Percentiles rank a stretch among this genome's conserved stretches.
Conservation (phyloP, 495 filamentous ascomycete species). For the Podospora fimiseda region DNA sequence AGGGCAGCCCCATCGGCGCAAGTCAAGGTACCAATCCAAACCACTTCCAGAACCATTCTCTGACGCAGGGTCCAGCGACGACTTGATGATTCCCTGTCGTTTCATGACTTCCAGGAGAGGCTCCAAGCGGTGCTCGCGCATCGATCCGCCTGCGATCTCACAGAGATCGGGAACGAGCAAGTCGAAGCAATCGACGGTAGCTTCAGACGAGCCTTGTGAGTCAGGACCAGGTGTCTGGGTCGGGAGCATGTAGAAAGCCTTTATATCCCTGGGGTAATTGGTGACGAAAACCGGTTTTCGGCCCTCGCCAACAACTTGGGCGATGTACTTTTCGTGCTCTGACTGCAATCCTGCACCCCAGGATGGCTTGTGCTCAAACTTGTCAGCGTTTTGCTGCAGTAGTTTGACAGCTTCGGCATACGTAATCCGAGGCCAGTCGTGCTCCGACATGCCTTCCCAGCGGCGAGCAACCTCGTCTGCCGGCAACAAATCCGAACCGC, state of each 20-base stretch:
- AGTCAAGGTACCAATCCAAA: slow-evolving; percentile 90
- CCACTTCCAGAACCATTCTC: slow-evolving; percentile 14
- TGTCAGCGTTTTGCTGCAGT: slow-evolving; percentile 55
- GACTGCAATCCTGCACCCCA: slow-evolving; percentile 77
- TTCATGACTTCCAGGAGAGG: slow-evolving; percentile 69
- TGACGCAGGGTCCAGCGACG: slow-evolving; percentile 6
- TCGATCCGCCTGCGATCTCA: slow-evolving; percentile 86
- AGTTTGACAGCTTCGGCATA: slow-evolving; percentile 70
- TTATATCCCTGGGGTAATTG: slow-evolving; percentile 76
- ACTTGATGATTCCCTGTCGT: slow-evolving; percentile 17
- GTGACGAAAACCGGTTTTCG: slow-evolving; percentile 78
- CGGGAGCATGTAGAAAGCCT: slow-evolving; percentile 94
- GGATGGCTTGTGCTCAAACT: slow-evolving; percentile 59
- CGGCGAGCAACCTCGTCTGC: slow-evolving; percentile 52
- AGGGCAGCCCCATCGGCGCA: slow-evolving; percentile 86
- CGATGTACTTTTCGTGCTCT: slow-evolving; percentile 90
- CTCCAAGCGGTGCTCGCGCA: slow-evolving; percentile 80
- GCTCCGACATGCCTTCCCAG: slow-evolving; percentile 59
- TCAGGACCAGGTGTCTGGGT: slow-evolving; percentile 28
- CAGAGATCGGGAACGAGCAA: slow-evolving; percentile 83
- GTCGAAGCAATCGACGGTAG: slow-evolving; percentile 91
- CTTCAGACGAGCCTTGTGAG: slow-evolving; percentile 17
- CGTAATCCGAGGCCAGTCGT: slow-evolving; percentile 74
- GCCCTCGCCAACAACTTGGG: slow-evolving; percentile 59
- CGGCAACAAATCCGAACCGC: slow-evolving; percentile 28